Evolutionary conservation across 2,329 filamentous ascomycete genomes (phyloP).

Genomic region (Phaeoacremonium minimum): DNA sequence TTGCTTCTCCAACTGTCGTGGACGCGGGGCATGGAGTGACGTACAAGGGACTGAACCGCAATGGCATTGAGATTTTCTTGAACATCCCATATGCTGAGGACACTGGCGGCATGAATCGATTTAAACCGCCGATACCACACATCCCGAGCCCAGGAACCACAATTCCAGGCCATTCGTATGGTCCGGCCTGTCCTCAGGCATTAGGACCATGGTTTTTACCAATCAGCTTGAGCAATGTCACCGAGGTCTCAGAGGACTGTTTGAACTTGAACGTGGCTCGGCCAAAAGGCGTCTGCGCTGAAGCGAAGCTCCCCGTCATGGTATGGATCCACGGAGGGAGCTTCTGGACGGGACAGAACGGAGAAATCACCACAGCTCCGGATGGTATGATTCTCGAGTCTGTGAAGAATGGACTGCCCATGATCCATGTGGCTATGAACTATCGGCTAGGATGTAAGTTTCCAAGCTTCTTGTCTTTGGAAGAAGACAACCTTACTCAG

Average conservation of each 20-base stretch:
- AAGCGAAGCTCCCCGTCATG: conserved; percentile 20
- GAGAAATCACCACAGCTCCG: conserved; percentile 22
- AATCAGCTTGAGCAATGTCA: conserved; percentile 2
- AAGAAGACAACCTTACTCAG: too few relatives aligned
- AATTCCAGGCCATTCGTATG: conserved; percentile 32
- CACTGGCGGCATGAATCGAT: conserved; percentile 37
- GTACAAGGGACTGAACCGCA: conserved; percentile 36
- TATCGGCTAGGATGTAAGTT: conserved; percentile 21
- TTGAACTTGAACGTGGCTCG: conserved; percentile 7
- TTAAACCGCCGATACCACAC: conserved; percentile 36
- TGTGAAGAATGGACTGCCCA: conserved; percentile 22
- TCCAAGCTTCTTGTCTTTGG: too few relatives aligned
- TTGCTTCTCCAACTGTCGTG: conserved; percentile 7
- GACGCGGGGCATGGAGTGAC: too few relatives aligned
- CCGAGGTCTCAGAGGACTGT: conserved; percentile 8
- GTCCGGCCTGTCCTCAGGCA: conserved; percentile 39
- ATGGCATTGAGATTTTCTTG: conserved; percentile 40
- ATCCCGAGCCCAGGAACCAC: conserved; percentile 21
- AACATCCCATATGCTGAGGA: conserved; percentile 42
- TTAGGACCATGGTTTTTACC: conserved; percentile 25
- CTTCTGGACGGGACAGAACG: conserved; percentile 12
- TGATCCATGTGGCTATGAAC: conserved; percentile 11
- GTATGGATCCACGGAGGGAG: conserved; percentile 17
- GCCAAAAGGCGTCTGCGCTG: conserved; percentile 1
- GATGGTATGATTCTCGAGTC: conserved; percentile 33